These are phyloP conservation scores for Scheffersomyces quercinus DNA, from an alignment of 1,139 yeast genomes.

Conservation along the genomic window DNA sequence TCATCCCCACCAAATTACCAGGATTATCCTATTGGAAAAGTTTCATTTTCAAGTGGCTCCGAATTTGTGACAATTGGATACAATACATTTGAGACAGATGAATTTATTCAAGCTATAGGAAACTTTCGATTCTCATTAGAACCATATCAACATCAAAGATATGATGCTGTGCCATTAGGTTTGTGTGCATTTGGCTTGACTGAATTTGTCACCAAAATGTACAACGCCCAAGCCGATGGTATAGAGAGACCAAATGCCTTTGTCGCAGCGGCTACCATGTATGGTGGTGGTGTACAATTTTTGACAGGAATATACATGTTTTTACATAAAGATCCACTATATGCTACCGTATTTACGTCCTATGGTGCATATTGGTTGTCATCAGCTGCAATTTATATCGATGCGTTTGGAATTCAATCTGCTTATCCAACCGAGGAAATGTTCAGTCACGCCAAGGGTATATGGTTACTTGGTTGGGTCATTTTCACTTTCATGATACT, in stretches of 20 bases:
- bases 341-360: constrained; percentile 35
- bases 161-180: constrained; percentile 78
- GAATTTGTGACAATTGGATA: constrained; percentile 31
- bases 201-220: constrained; percentile 74
- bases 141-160: too few species aligned
- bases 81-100: constrained; percentile 28
- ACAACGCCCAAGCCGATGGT: constrained; percentile 52
- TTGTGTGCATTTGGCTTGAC: constrained; percentile 82
- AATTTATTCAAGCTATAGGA: constrained; percentile 40
- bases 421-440: constrained; percentile 25
- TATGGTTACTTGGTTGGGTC: constrained; percentile 47
- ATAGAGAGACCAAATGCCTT: constrained; percentile 51
- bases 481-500: constrained; percentile 43
- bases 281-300: constrained; percentile 49
- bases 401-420: constrained; percentile 31
- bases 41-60: constrained; percentile 18
- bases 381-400: constrained; percentile 33
- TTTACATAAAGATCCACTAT: constrained; percentile 34
- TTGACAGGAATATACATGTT: constrained; percentile 57
- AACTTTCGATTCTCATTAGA: constrained; percentile 7
- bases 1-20: not conserved
- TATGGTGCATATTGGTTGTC: constrained; percentile 42
- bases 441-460: constrained; percentile 38
- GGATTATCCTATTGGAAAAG: not conserved
- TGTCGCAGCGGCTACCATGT: constrained; percentile 47